phyloP scores from a whole-genome alignment of 805 yeast genomes.

The Candida railenensis region DNA sequence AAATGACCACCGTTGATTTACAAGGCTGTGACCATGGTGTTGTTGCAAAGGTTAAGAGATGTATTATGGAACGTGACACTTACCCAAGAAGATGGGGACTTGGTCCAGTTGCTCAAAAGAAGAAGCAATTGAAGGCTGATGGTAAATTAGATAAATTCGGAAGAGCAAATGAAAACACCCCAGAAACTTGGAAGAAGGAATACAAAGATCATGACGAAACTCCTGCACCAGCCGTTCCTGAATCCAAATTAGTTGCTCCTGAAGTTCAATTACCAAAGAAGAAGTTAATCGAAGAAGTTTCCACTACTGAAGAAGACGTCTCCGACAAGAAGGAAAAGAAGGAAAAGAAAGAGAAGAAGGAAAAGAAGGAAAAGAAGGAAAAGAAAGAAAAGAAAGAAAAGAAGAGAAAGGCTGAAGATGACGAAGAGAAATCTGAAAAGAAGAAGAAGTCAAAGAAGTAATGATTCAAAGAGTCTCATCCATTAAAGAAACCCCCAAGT shows the following conservation, averaged over 20 bases:
- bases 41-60: slow-evolving; percentile 97
- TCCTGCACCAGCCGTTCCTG: slow-evolving; percentile 60
- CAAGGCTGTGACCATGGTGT: slow-evolving; percentile 98
- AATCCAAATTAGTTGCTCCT: slow-evolving; percentile 48
- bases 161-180: slow-evolving; percentile 89
- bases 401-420: slow-evolving; percentile 25
- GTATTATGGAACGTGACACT: slow-evolving; percentile 99
- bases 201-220: slow-evolving; percentile 70
- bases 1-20: slow-evolving; percentile 97
- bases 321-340: slow-evolving; percentile 24
- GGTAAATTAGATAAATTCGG: slow-evolving; percentile 98
- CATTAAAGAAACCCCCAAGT: slow-evolving; percentile 2
- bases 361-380: slow-evolving; percentile 50
- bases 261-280: slow-evolving; percentile 48
- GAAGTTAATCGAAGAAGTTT: slow-evolving; percentile 47
- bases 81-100: slow-evolving; percentile 99
- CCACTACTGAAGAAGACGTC: slow-evolving; percentile 19
- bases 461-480: slow-evolving; percentile 9
- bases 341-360: slow-evolving; percentile 42
- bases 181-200: slow-evolving; percentile 84
- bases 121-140: slow-evolving; percentile 95
- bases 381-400: slow-evolving; percentile 60
- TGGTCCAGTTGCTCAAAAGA: slow-evolving; percentile 98
- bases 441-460: slow-evolving; percentile 50
- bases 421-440: slow-evolving; percentile 46